Percentiles rank a stretch among this genome's conserved stretches.
Conservation (phyloP, 2,329 filamentous ascomycete species). For the Apiospora kogelbergensis region DNA sequence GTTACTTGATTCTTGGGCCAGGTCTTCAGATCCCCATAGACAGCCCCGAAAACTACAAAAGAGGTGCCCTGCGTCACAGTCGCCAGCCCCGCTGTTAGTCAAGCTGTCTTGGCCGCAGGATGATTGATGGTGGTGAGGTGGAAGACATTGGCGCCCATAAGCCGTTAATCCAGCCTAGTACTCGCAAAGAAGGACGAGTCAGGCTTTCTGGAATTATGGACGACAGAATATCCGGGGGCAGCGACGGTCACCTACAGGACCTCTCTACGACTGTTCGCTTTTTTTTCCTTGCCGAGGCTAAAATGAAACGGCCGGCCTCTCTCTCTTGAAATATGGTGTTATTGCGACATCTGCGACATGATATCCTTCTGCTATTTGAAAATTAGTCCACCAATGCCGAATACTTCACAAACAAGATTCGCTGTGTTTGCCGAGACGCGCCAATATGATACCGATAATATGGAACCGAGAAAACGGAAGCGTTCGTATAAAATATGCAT, state of each 20-base stretch:
- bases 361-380: conserved; percentile 4
- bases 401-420: neutral
- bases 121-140: neutral
- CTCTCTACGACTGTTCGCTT: neutral
- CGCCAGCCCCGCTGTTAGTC: neutral
- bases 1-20: conserved; percentile 32
- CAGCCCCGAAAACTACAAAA: conserved; percentile 45
- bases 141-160: neutral
- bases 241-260: neutral
- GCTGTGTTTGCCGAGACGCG: neutral
- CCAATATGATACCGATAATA: neutral
- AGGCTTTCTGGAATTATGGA: neutral
- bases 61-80: conserved; percentile 28
- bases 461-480: neutral
- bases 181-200: neutral
- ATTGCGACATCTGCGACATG: conserved; percentile 5
- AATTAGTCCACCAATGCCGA: neutral
- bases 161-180: neutral
- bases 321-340: neutral
- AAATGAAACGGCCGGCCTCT: neutral
- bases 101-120: conserved; percentile 9
- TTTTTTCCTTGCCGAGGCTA: neutral
- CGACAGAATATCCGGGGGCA: neutral
- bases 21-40: conserved; percentile 25
- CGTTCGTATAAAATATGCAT: neutral